Evolutionary conservation across 768 basidiomycete genomes (phyloP), one percentile per base, ranked within the genome.

Genomic region (Xanthoconium purpureum): DNA sequence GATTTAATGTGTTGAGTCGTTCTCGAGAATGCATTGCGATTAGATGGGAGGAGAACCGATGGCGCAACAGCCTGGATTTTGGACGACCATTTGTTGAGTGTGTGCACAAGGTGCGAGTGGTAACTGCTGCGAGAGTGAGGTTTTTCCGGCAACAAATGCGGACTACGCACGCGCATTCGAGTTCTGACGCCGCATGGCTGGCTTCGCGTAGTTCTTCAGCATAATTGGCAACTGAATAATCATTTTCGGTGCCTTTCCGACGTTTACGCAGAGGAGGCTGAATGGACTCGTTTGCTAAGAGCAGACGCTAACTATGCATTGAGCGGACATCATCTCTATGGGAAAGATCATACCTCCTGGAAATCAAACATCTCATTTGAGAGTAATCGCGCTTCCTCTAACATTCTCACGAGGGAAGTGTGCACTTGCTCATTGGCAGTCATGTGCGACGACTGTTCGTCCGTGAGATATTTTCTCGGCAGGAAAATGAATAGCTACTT

Each of bases 1-100:
- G 84, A 83, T 67, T 84, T 89, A 51, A 77, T 71, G 47, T 73
- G 78, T 67, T 79, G 83, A 39, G 77, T 78, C 66, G 76, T 76
- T 74, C 77, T 81, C 42, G 79, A 80, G 71, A 93, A 92, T 7
- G 87, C 75, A 54, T 83, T 85, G n/a, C 83, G 82, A 61, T 83
- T 88, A 13, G 81, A 83, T 42, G 87, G 85, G 6, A 86, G 77
- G 13, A 91, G 82, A 40, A 80, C 85, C 8, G 87, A 85, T 12
- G 93, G 87, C 3, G 94, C 84, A 6, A 97, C 94, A 1, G 95
- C 91, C 65, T 94, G 91, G 38, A 98, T 89, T 75, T 98, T 99
- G 28, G 87, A 79, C 11, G 94, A 97, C 97, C 97, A 99, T 72
- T 98, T 98, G 38, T 81, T 77, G 28, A 99, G 79, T 2, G 91